A percentile compares a stretch with the other conserved stretches of the same genome.
phyloP scores from a whole-genome alignment of 768 basidiomycete genomes.

The Lactifluus volemus region DNA sequence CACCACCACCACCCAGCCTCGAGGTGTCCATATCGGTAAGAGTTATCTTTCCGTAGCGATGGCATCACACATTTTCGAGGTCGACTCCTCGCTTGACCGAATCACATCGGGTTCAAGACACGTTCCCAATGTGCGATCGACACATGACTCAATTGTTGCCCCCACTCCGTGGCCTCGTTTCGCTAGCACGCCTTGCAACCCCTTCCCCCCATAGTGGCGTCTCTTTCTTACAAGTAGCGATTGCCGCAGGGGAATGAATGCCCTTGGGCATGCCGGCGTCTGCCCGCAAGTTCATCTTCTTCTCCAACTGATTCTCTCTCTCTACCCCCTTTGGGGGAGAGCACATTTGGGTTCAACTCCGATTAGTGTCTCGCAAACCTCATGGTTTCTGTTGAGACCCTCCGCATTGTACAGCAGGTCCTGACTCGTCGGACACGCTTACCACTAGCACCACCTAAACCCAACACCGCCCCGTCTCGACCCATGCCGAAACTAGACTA shows the following conservation, averaged over 20 bases:
- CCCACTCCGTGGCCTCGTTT: slow-evolving; percentile 6
- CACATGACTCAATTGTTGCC: slow-evolving; percentile 10
- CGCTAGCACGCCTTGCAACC: background rate
- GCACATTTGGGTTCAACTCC: slow-evolving; percentile 6
- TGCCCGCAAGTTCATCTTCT: background rate
- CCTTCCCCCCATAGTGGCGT: slow-evolving; percentile 1
- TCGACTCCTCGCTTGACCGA: background rate
- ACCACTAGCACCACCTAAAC: background rate
- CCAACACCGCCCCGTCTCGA: background rate
- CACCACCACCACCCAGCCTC: slow-evolving; percentile 3
- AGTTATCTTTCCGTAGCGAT: slow-evolving; percentile 2
- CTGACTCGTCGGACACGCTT: background rate
- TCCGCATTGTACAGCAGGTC: background rate
- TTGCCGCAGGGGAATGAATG: background rate
- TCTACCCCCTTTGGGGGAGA: background rate
- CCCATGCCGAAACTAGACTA: background rate
- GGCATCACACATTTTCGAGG: slow-evolving; percentile 8
- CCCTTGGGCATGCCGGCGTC: background rate
- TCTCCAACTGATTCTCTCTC: background rate
- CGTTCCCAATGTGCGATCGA: slow-evolving; percentile 13
- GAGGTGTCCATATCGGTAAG: slow-evolving; percentile 14
- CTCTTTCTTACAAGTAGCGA: background rate
- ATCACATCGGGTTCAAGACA: slow-evolving; percentile 11
- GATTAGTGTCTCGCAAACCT: slow-evolving; percentile 14
- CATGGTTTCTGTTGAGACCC: background rate